Conservation (phyloP, 179 eudicot species). For the Patellifolia procumbens region DNA sequence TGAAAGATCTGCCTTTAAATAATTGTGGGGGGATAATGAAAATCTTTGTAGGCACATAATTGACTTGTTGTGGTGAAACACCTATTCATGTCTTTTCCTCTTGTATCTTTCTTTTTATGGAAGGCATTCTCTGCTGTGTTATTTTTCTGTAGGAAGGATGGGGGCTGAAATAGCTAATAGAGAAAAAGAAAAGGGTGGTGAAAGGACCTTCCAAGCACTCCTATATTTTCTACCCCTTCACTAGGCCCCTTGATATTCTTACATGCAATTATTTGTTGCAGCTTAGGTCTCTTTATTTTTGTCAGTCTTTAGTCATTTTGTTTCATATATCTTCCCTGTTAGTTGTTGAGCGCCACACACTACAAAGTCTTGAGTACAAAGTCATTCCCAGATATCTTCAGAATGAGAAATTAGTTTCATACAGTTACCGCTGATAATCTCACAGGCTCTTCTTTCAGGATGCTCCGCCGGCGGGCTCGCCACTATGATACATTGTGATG, state of each 20-base stretch:
- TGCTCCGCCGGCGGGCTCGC: slow-evolving; percentile 99
- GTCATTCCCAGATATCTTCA: not conserved
- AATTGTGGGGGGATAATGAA: too few relatives aligned
- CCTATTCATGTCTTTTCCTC: not conserved
- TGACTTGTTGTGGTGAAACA: too few relatives aligned
- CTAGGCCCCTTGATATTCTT: not conserved
- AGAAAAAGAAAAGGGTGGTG: not conserved
- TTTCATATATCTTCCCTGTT: not conserved
- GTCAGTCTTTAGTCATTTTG: not conserved
- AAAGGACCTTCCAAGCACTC: not conserved
- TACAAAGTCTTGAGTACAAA: not conserved
- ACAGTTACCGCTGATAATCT: slow-evolving; percentile 42
- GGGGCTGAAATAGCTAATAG: not conserved
- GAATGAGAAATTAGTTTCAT: slow-evolving; percentile 18
- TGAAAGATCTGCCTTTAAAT: too few relatives aligned
- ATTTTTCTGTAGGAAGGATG: not conserved
- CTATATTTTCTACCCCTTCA: not conserved
- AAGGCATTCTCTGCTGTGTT: not conserved
- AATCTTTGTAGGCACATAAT: too few relatives aligned
- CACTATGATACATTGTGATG: slow-evolving; percentile 86
- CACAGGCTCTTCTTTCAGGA: slow-evolving; percentile 97
- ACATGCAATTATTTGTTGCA: not conserved
- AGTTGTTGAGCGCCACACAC: not conserved
- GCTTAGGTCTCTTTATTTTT: not conserved
- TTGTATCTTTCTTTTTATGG: not conserved